Conservation (phyloP, 352 stramenopile genomes). For the Globisporangium yorkense region DNA sequence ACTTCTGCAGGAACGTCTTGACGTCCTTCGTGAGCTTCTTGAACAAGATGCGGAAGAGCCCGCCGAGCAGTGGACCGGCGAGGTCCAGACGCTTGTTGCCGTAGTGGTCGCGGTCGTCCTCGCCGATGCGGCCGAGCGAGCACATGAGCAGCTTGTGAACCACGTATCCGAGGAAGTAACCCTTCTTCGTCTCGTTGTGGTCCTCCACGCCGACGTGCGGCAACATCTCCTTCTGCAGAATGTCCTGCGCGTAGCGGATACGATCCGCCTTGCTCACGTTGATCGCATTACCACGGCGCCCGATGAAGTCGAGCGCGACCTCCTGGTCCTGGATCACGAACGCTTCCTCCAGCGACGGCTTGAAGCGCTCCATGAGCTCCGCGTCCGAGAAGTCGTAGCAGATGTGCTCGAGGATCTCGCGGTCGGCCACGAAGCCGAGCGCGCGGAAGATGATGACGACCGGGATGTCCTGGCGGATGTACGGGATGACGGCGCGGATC, state of each 20-base stretch:
- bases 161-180: conserved; percentile 98
- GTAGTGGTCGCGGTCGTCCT: conserved; percentile 99
- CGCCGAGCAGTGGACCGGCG: conserved; percentile 95
- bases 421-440: conserved; percentile 94
- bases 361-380: conserved; percentile 99
- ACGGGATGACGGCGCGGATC: conserved; percentile 96
- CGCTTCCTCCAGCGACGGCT: conserved; percentile 97
- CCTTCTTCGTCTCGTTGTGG: conserved; percentile 96
- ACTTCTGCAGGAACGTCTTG: conserved; percentile 90
- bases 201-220: conserved; percentile 98
- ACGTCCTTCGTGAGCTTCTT: conserved; percentile 99
- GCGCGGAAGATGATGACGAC: conserved; percentile 99
- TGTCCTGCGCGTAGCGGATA: conserved; percentile 97
- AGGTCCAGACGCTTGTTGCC: conserved; percentile 99
- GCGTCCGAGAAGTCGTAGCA: conserved; percentile 98
- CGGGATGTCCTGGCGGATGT: conserved; percentile 98
- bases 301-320: conserved; percentile 99
- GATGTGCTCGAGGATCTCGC: conserved; percentile 99
- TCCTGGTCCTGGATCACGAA: conserved; percentile 98
- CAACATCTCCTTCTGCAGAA: conserved; percentile 99
- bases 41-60: conserved; percentile 98
- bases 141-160: conserved; percentile 99
- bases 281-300: conserved; percentile 90
- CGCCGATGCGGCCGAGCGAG: conserved; percentile 93
- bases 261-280: conserved; percentile 97